Evolutionary conservation across 2,329 filamentous ascomycete genomes (phyloP).

Genomic region (Raffaelea arxii): DNA sequence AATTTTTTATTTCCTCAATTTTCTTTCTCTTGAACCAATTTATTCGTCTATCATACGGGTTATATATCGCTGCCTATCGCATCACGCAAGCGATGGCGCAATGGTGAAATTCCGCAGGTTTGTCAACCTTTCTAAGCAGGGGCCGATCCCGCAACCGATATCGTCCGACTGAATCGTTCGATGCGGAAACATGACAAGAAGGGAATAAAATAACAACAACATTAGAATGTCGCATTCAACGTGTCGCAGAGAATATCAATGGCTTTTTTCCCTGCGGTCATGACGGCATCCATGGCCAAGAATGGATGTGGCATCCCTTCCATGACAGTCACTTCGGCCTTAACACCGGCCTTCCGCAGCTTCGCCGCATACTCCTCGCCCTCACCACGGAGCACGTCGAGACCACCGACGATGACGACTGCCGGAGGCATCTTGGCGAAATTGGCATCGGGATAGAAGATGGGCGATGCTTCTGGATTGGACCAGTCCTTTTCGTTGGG

Average conservation of each 20-base stretch:
- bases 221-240: slow-evolving; percentile 7
- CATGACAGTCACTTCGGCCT: slow-evolving; percentile 37
- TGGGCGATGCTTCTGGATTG: slow-evolving; percentile 44
- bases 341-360: slow-evolving; percentile 33
- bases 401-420: slow-evolving; percentile 41
- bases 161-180: no score
- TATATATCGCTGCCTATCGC: no score
- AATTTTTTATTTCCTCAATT: no score
- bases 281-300: slow-evolving; percentile 45
- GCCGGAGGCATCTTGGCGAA: slow-evolving; percentile 41
- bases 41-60: no score
- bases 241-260: slow-evolving; percentile 33
- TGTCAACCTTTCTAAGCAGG: no score
- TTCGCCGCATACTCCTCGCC: slow-evolving; percentile 41
- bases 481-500: slow-evolving; percentile 35
- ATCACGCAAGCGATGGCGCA: no score
- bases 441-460: slow-evolving; percentile 35
- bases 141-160: no score
- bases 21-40: no score
- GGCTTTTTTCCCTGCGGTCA: slow-evolving; percentile 39
- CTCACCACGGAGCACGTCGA: slow-evolving; percentile 45
- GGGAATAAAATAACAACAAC: no score
- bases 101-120: no score
- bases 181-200: no score
- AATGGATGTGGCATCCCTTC: slow-evolving; percentile 49